Evolutionary conservation across 140 eudicot genomes (phyloP), one percentile per base, ranked within the genome.

Genomic region (Stevia rebaudiana): DNA sequence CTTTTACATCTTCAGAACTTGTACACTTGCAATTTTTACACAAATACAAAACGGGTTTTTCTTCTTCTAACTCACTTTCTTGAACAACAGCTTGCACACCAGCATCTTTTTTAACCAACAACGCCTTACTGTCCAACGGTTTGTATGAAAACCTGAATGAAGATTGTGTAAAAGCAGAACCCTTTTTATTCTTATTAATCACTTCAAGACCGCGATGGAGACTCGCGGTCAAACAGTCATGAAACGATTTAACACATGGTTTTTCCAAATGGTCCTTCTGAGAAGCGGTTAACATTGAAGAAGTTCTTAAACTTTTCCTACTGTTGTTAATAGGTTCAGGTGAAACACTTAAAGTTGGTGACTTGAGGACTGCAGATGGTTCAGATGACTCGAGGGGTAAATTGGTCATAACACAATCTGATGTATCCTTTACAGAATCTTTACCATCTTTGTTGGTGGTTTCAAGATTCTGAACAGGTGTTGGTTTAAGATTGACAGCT

Each of bases 171-270:
- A 81, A 67, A 74, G 81, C 78, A n/a, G 79, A 69, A 67, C 74
- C 73, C 44, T 75, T 71, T 19, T 78, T 74, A 58, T 88, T 76
- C 69, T 71, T 73, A 59, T 78, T 74, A 22, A 92, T 44, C 44
- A 88, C 79, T 69, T 92, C 95, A 48, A 92, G 87, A 39, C 98
- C 98, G 43, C 82, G 84, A 8, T 83, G 81, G 39, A 92, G 94
- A 76, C 94, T 88, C 36, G 94, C 89, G 4, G 96, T 82, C 80
- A 92, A 68, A 57, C 68, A 68, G 57, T 58, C 68, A 39, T 16
- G 31, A 33, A 31, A 56, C 3, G 63, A 15, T 56, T 56, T 31
- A 31, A 40, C 23, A 56, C 12, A 9, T 15, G 44, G 1, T 31
- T 56, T 57, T 33, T 80, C 58, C 53, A 51, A 55, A 53, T 59